Evolutionary conservation across 2,329 filamentous ascomycete genomes (phyloP), one percentile per base, ranked within the genome.

Genomic region (Sarocladiaceae sp.): DNA sequence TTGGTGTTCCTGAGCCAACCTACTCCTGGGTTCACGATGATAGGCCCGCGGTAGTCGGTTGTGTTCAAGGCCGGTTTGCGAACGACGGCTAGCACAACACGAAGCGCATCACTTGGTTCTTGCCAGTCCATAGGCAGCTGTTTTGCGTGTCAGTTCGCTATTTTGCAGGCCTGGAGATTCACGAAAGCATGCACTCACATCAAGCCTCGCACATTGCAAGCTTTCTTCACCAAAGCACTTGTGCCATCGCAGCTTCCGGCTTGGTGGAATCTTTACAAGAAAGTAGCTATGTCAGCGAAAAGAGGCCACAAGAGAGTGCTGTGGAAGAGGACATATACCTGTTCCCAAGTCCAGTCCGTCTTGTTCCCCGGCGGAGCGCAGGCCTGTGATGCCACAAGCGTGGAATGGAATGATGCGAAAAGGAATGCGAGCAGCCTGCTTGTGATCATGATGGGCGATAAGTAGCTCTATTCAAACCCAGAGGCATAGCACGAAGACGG

Each of bases 81-180:
- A 29, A 58, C 53, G 20, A 66, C 50, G n/a, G 59, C 63, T 18
- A 64, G 48, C 1, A 58, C 50, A 15, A 64, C 60, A 16, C 59
- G 50, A 12, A 52, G 46, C 4, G 53, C 45, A 5, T 60, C 51
- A 1, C 48, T 50, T n/a, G 59, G 58, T 3, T 54, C 52, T 6
- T 57, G 48, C 61, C 61, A 64, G 39, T 62, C 55, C 60, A 62
- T 64, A 1, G 62, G 61, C 12, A 65, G 53, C 60, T 64, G 21
- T 2, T 29, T 20, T 41, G 20, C 9, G 11, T 43, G 13, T 29
- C 26, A 7, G 26, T 9, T 29, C 26, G 13, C 9, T 29, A 29
- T 13, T 29, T 29, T 7, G 7, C 26, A 13, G 7, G 13, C 13
- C 13, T 29, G 26, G 26, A 13, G 26, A 29, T 9, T 9, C 26